These are phyloP conservation scores for Poteriospumella lacustris DNA, from an alignment of 108 stramenopile genomes.

Conservation along the genomic window DNA sequence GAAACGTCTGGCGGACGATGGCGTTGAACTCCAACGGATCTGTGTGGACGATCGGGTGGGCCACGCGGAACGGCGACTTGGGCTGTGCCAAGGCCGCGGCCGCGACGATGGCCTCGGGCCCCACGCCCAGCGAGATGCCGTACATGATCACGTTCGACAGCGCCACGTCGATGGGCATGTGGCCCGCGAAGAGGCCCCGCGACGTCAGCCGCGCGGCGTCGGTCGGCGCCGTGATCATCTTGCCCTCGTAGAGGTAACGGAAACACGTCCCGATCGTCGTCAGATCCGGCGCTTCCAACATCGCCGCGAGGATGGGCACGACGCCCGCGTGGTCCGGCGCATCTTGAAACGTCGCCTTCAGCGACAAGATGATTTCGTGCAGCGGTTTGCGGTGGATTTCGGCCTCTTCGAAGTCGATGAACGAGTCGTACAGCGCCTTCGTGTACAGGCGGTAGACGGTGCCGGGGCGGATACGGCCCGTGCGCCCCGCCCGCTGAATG, in stretches of 20 bases:
- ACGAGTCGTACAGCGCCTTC: conserved; percentile 18
- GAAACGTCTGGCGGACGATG: neutral
- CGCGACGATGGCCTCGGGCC: neutral
- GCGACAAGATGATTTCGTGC: neutral
- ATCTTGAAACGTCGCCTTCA: neutral
- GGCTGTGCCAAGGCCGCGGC: conserved; percentile 5
- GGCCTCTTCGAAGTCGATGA: neutral
- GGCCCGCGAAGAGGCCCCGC: neutral
- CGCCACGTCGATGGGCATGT: neutral
- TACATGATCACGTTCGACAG: neutral
- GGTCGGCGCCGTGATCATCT: neutral
- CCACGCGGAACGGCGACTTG: neutral
- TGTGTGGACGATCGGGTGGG: neutral
- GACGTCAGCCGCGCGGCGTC: conserved; percentile 2
- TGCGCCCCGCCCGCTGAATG: conserved; percentile 38
- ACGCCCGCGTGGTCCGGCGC: neutral
- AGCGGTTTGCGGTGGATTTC: conserved; percentile 24
- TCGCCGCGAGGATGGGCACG: neutral
- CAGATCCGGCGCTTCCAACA: conserved; percentile 10
- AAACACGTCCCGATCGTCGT: neutral
- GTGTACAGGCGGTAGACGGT: conserved; percentile 41
- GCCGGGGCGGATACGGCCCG: conserved; percentile 45
- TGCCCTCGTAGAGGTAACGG: neutral
- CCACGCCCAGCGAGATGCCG: conserved; percentile 2
- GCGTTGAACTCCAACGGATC: conserved; percentile 4